Conservation (phyloP, 169 alveolate species). For the Theileria luwenshuni region DNA sequence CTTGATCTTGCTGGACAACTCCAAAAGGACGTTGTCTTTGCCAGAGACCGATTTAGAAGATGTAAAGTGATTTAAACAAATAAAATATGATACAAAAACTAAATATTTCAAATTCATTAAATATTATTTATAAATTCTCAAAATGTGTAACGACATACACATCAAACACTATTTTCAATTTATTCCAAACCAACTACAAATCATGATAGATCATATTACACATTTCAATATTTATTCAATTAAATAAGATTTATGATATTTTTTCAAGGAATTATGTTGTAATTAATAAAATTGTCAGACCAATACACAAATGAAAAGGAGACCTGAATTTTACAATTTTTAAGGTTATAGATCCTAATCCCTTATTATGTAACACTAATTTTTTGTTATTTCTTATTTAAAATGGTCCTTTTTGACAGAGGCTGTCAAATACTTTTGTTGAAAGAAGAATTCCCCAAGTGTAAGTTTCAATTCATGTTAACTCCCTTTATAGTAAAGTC, state of each 20-base stretch:
- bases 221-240: no score
- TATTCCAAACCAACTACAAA: no score
- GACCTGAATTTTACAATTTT: no score
- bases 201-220: no score
- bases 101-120: neutral
- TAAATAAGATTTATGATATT: no score
- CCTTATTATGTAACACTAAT: neutral
- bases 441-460: conserved; percentile 23
- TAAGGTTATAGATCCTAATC: no score
- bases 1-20: neutral
- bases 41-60: neutral
- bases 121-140: neutral
- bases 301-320: no score
- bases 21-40: neutral
- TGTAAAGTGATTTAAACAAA: neutral
- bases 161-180: conserved; percentile 2
- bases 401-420: conserved; percentile 19
- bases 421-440: conserved; percentile 12
- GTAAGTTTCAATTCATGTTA: conserved; percentile 14
- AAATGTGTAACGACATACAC: neutral
- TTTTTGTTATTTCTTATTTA: neutral
- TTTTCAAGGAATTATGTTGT: no score
- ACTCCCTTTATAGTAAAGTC: conserved; percentile 17
- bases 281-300: no score
- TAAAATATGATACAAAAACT: neutral